Conservation (phyloP, 78 protist genomes). For the Monosiga brevicollis region DNA sequence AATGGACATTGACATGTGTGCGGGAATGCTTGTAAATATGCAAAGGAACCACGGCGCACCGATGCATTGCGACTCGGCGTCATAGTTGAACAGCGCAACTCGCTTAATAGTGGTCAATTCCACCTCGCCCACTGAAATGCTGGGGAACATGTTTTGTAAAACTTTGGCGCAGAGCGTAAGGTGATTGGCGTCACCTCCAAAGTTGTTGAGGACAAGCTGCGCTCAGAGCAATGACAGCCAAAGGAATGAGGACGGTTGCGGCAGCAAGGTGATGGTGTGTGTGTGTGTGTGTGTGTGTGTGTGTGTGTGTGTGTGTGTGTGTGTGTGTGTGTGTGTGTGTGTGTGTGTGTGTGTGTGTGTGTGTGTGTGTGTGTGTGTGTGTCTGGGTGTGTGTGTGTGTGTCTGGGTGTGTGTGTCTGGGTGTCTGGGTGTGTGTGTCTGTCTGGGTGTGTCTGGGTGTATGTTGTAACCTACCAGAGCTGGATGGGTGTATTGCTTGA, state of each 20-base stretch:
- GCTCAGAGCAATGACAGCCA: not conserved
- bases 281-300: not conserved
- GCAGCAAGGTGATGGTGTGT: not conserved
- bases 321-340: no score
- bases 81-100: no score
- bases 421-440: no score
- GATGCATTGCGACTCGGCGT: not conserved
- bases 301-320: no score
- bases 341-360: no score
- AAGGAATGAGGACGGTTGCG: not conserved
- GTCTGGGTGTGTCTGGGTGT: no score
- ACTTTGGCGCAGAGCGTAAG: slow-evolving; percentile 42
- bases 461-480: no score
- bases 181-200: slow-evolving; percentile 39
- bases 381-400: no score
- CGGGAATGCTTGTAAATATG: no score
- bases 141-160: slow-evolving; percentile 76
- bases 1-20: not conserved
- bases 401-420: no score
- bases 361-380: no score
- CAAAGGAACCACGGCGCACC: not conserved
- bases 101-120: not conserved
- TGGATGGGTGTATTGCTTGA: slow-evolving; percentile 7
- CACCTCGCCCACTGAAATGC: slow-evolving; percentile 60
- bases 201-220: slow-evolving; percentile 61